These are phyloP conservation scores for Phytophthora syringae DNA, from an alignment of 352 stramenopile species.

Conservation along the genomic window DNA sequence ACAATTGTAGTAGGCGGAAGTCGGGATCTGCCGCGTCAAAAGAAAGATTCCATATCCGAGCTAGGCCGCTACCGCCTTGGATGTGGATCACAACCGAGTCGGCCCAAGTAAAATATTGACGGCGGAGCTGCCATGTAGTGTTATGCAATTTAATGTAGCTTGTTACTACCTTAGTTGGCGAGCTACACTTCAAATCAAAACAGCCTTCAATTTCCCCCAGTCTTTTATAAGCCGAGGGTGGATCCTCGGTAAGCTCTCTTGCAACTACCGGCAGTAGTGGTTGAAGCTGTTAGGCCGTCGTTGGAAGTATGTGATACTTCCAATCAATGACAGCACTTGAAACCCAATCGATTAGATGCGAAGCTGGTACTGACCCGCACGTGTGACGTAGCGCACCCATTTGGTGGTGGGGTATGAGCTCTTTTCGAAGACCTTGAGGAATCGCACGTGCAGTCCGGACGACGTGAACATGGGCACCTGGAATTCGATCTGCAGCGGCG, in stretches of 20 bases:
- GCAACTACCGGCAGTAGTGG: neutral
- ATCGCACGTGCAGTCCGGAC: slow-evolving; percentile 97
- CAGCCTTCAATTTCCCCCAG: neutral
- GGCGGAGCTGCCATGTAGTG: neutral
- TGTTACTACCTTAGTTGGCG: neutral
- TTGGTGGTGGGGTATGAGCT: slow-evolving; percentile 97
- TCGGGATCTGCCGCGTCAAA: too few species aligned
- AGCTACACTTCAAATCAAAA: slow-evolving; percentile 7
- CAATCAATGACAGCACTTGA: neutral
- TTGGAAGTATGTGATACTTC: neutral
- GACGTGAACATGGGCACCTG: slow-evolving; percentile 98
- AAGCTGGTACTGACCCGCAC: slow-evolving; percentile 97
- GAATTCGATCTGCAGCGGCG: slow-evolving; percentile 98
- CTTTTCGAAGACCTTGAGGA: slow-evolving; percentile 99
- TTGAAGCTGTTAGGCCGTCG: neutral
- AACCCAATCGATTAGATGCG: slow-evolving; percentile 83
- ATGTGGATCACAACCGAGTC: too few species aligned
- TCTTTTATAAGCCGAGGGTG: neutral
- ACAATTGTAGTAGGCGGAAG: too few species aligned
- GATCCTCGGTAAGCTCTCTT: neutral
- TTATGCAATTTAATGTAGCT: neutral
- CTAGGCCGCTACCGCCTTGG: too few species aligned
- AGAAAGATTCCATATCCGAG: too few species aligned
- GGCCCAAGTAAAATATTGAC: neutral
- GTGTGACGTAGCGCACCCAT: slow-evolving; percentile 99